Percentiles rank a stretch among this genome's conserved stretches.
phyloP scores from a whole-genome alignment of 2,329 filamentous ascomycete genomes.

The Sporothrix sp. region DNA sequence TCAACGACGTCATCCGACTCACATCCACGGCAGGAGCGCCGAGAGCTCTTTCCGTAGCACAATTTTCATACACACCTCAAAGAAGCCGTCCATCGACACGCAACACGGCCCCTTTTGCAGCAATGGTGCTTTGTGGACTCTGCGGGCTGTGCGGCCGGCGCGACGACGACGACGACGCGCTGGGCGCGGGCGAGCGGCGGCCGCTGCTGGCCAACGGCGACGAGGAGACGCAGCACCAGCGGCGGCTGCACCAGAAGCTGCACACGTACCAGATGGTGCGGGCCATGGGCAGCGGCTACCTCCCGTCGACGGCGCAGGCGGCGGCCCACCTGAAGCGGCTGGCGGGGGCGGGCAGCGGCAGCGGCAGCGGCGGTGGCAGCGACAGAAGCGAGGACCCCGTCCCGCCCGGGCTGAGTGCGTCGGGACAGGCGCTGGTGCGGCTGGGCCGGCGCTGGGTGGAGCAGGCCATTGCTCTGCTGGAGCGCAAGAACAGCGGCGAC shows the following conservation, averaged over 20 bases:
- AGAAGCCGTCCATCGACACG: no score
- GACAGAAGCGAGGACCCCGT: slow-evolving; percentile 36
- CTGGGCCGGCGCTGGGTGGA: slow-evolving; percentile 64
- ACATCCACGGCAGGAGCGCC: no score
- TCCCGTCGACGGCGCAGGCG: slow-evolving; percentile 82
- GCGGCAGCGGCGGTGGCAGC: no score
- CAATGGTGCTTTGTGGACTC: no score
- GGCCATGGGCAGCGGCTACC: slow-evolving; percentile 72
- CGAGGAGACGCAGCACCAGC: slow-evolving; percentile 71
- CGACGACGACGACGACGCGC: slow-evolving; percentile 4
- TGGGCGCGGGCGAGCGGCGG: background rate
- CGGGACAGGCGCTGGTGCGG: slow-evolving; percentile 63
- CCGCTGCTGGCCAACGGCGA: slow-evolving; percentile 9
- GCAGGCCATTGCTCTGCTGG: slow-evolving; percentile 70
- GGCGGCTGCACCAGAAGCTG: slow-evolving; percentile 74
- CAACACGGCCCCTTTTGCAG: no score
- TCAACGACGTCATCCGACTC: no score
- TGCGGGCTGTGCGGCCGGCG: background rate
- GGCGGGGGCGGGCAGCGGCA: slow-evolving; percentile 29
- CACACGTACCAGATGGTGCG: slow-evolving; percentile 88
- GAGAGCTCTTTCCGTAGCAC: no score
- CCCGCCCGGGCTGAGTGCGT: slow-evolving; percentile 61
- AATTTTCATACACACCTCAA: no score
- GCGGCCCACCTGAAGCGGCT: slow-evolving; percentile 72
- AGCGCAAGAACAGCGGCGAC: slow-evolving; percentile 73